These are phyloP conservation scores for Vitis hybrid DNA, from an alignment of 177 flowering plant genomes.

Conservation along the genomic window DNA sequence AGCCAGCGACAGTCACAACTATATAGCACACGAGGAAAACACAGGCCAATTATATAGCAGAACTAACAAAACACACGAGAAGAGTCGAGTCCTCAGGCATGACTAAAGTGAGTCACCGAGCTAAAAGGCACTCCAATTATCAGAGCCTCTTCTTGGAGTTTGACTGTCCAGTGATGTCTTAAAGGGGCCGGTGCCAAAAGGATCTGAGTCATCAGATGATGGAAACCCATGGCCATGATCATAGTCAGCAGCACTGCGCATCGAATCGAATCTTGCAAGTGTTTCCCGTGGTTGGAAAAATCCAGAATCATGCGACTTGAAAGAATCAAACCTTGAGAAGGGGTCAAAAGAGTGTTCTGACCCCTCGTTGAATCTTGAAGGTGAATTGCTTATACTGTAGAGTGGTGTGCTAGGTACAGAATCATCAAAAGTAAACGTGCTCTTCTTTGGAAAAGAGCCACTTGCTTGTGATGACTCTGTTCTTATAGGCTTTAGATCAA, in stretches of 20 bases:
- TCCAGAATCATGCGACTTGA: constrained; percentile 36
- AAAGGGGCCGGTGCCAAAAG: constrained; percentile 66
- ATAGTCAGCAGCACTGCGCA: constrained; percentile 34
- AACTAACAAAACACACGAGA: constrained; percentile 1
- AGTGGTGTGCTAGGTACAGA: constrained; percentile 74
- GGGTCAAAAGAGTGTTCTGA: constrained; percentile 64
- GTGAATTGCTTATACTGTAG: constrained; percentile 52
- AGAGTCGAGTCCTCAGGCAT: background rate
- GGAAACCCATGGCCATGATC: constrained; percentile 40
- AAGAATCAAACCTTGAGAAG: constrained; percentile 54
- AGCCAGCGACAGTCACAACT: constrained; percentile 1
- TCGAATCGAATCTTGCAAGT: constrained; percentile 40
- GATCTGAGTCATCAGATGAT: constrained; percentile 60
- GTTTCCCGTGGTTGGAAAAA: constrained; percentile 36
- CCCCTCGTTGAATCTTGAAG: constrained; percentile 41
- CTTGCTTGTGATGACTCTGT: constrained; percentile 50
- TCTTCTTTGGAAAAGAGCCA: constrained; percentile 39
- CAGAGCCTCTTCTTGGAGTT: constrained; percentile 54
- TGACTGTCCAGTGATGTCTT: constrained; percentile 47
- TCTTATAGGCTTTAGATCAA: constrained; percentile 61
- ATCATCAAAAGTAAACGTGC: constrained; percentile 56
- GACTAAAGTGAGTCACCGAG: background rate
- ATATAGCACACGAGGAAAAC: constrained; percentile 19
- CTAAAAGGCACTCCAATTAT: constrained; percentile 68
- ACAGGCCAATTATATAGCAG: background rate